Percentiles rank a stretch among this genome's conserved stretches.
phyloP scores from a whole-genome alignment of 352 stramenopile species.

The Globisporangium heterothallicum region DNA sequence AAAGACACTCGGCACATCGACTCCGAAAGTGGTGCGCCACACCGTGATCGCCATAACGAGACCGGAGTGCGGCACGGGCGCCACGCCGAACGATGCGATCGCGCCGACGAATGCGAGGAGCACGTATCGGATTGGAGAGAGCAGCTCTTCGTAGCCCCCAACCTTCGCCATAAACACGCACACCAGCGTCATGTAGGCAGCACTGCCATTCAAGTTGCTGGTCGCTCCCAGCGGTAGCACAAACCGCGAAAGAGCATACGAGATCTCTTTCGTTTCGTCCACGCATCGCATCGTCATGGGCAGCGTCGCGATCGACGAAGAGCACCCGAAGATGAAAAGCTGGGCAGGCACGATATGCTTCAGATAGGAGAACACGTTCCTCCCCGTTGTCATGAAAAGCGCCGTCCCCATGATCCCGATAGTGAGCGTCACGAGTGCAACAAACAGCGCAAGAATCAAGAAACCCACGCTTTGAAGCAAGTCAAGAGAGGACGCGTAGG shows the following conservation, averaged over 20 bases:
- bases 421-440: constrained; percentile 41
- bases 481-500: constrained; percentile 36
- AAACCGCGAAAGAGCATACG: constrained; percentile 53
- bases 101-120: constrained; percentile 57
- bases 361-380: constrained; percentile 67
- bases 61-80: constrained; percentile 63
- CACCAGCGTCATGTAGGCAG: constrained; percentile 64
- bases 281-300: constrained; percentile 75
- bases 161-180: constrained; percentile 76
- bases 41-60: constrained; percentile 80
- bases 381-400: constrained; percentile 48
- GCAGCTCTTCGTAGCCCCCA: constrained; percentile 37
- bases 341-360: constrained; percentile 63
- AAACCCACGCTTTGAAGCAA: constrained; percentile 49
- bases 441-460: constrained; percentile 38
- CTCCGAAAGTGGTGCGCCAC: constrained; percentile 61
- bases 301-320: constrained; percentile 76
- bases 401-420: constrained; percentile 46
- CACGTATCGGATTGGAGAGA: constrained; percentile 52
- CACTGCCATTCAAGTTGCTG: constrained; percentile 69
- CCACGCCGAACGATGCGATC: constrained; percentile 65
- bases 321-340: constrained; percentile 73
- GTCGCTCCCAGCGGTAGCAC: constrained; percentile 63
- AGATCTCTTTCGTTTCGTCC: constrained; percentile 58
- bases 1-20: constrained; percentile 55